Evolutionary conservation across 164 flowering plant genomes (phyloP).

Genomic region (Houttuynia cordata): DNA sequence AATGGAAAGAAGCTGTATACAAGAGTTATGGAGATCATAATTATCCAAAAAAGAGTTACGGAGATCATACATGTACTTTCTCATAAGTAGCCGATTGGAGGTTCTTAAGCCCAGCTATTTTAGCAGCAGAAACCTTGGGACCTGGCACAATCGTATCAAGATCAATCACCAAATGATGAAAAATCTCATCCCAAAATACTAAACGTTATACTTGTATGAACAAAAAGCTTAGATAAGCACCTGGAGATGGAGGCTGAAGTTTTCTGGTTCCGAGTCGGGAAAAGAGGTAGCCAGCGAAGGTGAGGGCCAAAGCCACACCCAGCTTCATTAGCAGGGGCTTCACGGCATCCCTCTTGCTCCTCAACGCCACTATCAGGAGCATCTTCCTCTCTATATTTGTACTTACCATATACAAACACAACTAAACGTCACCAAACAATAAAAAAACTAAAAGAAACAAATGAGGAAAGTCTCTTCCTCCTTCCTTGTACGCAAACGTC

Average conservation of each 20-base stretch:
- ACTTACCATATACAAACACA: neutral
- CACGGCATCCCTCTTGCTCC: slow-evolving; percentile 14
- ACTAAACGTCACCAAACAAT: neutral
- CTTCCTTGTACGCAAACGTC: neutral
- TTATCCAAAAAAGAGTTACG: too few species aligned
- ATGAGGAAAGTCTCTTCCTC: neutral
- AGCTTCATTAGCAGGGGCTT: slow-evolving; percentile 42
- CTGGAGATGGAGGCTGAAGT: slow-evolving; percentile 20
- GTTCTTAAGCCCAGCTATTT: slow-evolving; percentile 7
- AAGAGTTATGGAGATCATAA: neutral
- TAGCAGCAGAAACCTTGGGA: slow-evolving; percentile 8
- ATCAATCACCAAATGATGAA: too few species aligned
- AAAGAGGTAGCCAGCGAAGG: slow-evolving; percentile 56
- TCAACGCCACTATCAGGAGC: slow-evolving; percentile 1
- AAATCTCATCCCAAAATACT: too few species aligned
- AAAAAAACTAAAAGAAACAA: too few species aligned
- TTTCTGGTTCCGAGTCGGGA: slow-evolving; percentile 26
- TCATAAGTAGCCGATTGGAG: neutral
- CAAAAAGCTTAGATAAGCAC: slow-evolving; percentile 13
- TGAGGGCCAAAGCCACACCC: slow-evolving; percentile 65
- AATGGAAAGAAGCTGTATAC: neutral
- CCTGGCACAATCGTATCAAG: slow-evolving; percentile 13
- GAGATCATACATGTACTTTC: slow-evolving; percentile 1
- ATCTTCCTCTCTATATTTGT: neutral
- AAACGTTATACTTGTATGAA: too few species aligned